Evolutionary conservation across 768 basidiomycete species (phyloP).

Genomic region (Scleroderma citrinum): DNA sequence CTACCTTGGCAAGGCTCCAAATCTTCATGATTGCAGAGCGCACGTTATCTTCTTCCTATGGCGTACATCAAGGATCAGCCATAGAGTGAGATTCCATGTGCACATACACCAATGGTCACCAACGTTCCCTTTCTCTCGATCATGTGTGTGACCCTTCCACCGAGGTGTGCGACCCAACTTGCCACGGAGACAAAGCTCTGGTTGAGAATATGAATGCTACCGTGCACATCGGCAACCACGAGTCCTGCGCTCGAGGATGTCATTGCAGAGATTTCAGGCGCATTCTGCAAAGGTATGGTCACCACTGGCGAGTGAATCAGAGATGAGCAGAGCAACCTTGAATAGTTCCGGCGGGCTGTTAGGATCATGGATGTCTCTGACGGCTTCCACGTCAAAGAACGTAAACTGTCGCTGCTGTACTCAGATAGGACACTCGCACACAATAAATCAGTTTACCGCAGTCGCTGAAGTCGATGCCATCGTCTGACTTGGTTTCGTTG

Average conservation of each 20-base stretch:
- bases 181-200: constrained; percentile 62
- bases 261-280: constrained; percentile 70
- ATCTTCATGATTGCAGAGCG: constrained; percentile 73
- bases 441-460: constrained; percentile 16
- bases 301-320: background rate
- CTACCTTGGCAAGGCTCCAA: constrained; percentile 76
- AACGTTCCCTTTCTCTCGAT: constrained; percentile 74
- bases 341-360: constrained; percentile 71
- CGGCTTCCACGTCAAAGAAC: constrained; percentile 77
- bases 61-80: constrained; percentile 10
- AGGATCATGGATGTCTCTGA: constrained; percentile 77
- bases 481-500: too few species aligned
- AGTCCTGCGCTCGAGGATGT: constrained; percentile 58
- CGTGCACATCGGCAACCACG: constrained; percentile 81
- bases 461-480: constrained; percentile 14
- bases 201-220: constrained; percentile 72
- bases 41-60: constrained; percentile 69
- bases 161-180: constrained; percentile 77
- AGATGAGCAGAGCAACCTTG: constrained; percentile 41
- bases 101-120: constrained; percentile 82
- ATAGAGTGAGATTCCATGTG: background rate
- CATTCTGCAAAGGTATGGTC: constrained; percentile 32
- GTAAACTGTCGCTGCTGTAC: constrained; percentile 80
- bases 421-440: background rate
- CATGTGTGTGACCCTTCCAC: constrained; percentile 84